Percentiles rank a stretch among this genome's conserved stretches.
These are phyloP conservation scores for Fragaria nilgerrensis DNA, from an alignment of 306 rosid genomes.

Conservation along the genomic window DNA sequence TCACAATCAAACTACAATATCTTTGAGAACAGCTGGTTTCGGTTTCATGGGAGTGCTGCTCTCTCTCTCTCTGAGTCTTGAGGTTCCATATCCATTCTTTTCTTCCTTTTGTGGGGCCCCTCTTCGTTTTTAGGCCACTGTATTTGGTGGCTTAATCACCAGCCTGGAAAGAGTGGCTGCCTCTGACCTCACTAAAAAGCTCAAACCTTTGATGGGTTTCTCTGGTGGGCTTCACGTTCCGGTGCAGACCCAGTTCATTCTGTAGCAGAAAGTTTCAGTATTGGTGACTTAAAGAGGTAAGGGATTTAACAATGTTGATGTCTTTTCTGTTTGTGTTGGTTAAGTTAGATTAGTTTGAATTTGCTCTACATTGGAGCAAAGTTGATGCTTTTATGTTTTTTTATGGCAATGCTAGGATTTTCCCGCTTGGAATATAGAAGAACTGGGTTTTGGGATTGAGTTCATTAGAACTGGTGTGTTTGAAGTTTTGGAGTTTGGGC, in stretches of 20 bases:
- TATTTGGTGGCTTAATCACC: constrained; percentile 46
- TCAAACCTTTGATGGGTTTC: constrained; percentile 25
- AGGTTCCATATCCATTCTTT: constrained; percentile 16
- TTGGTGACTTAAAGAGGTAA: constrained; percentile 29
- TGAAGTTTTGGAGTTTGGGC: constrained; percentile 8
- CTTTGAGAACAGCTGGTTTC: constrained; percentile 34
- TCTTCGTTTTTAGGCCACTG: constrained; percentile 25
- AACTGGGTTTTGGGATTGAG: constrained; percentile 17
- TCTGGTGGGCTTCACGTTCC: constrained; percentile 22
- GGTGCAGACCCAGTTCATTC: constrained; percentile 26
- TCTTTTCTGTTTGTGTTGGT: constrained; percentile 11
- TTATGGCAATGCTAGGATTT: constrained; percentile 1
- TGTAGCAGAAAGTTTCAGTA: constrained; percentile 8
- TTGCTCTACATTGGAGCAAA: constrained; percentile 21
- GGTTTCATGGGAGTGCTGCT: constrained; percentile 12
- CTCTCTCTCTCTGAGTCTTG: constrained; percentile 9
- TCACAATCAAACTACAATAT: constrained; percentile 16
- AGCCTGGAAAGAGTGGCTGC: constrained; percentile 50
- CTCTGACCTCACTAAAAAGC: constrained; percentile 28
- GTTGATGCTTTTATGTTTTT: background rate
- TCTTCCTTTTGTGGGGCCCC: constrained; percentile 36
- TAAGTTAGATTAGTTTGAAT: constrained; percentile 2
- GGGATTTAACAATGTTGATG: constrained; percentile 8
- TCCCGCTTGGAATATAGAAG: background rate
- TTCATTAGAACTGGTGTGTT: constrained; percentile 29